These are phyloP conservation scores for Flaveria trinervia DNA, from an alignment of 129 eudicot genomes.

Conservation along the genomic window DNA sequence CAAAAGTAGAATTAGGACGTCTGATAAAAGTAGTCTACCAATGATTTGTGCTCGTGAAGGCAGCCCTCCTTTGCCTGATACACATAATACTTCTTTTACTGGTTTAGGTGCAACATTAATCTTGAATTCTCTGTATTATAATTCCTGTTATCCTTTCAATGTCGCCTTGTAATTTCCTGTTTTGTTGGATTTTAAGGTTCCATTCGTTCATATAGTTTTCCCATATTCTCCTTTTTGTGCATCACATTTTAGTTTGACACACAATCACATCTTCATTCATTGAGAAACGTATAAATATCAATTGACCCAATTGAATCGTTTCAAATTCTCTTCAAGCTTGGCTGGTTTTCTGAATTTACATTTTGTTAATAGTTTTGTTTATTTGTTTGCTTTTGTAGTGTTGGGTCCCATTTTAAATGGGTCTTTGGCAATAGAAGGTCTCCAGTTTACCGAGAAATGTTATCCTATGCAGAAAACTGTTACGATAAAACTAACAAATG, in stretches of 20 bases:
- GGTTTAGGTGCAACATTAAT: slow-evolving; percentile 51
- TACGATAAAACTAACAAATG: slow-evolving; percentile 63
- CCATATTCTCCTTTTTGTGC: neutral
- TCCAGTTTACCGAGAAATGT: slow-evolving; percentile 70
- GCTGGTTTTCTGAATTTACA: neutral
- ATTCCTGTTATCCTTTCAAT: neutral
- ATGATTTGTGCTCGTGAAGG: slow-evolving; percentile 95
- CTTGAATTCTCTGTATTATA: neutral
- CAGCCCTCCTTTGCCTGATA: slow-evolving; percentile 89
- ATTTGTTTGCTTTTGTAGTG: slow-evolving; percentile 47
- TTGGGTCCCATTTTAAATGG: slow-evolving; percentile 57
- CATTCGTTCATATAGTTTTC: slow-evolving; percentile 1
- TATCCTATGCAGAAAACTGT: slow-evolving; percentile 82
- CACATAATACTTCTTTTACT: slow-evolving; percentile 56
- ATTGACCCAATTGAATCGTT: neutral
- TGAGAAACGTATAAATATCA: neutral
- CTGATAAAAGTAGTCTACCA: slow-evolving; percentile 52
- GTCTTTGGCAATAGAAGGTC: slow-evolving; percentile 56
- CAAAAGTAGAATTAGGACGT: slow-evolving; percentile 37
- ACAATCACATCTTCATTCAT: neutral
- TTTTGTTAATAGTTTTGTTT: neutral
- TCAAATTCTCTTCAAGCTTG: slow-evolving; percentile 16
- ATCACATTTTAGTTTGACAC: slow-evolving; percentile 20
- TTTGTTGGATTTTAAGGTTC: slow-evolving; percentile 6
- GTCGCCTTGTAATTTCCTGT: slow-evolving; percentile 5